A percentile compares a stretch with the other conserved stretches of the same genome.
Conservation (phyloP, 768 basidiomycete genomes). For the Xerocomus spinulosus region DNA sequence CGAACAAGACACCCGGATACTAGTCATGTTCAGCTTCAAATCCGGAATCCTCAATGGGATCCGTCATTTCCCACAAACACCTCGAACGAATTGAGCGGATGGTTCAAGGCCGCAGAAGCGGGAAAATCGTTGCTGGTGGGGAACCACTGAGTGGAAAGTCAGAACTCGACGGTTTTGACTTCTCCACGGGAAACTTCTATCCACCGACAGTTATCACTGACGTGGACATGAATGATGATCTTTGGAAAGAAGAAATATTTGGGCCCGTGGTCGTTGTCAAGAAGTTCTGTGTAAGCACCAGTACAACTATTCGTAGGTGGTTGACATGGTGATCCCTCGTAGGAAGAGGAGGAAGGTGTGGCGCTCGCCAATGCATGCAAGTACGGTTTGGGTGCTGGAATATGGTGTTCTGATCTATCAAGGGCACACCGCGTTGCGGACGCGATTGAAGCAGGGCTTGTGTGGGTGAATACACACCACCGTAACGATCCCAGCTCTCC, state of each 20-base stretch:
- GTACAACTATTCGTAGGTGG: background rate
- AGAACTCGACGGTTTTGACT: slow-evolving; percentile 64
- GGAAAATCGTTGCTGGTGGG: slow-evolving; percentile 60
- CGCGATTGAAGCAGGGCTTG: slow-evolving; percentile 67
- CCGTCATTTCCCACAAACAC: slow-evolving; percentile 65
- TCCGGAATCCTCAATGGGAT: slow-evolving; percentile 70
- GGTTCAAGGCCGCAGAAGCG: slow-evolving; percentile 42
- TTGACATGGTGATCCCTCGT: background rate
- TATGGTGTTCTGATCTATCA: slow-evolving; percentile 76
- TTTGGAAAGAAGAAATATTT: slow-evolving; percentile 84
- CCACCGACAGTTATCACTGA: slow-evolving; percentile 72
- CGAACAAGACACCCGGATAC: background rate
- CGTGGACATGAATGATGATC: slow-evolving; percentile 50
- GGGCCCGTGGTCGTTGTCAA: slow-evolving; percentile 79
- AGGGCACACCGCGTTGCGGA: slow-evolving; percentile 71
- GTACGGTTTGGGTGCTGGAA: slow-evolving; percentile 76
- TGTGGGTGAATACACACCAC: slow-evolving; percentile 89
- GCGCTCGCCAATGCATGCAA: slow-evolving; percentile 67
- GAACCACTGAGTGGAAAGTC: slow-evolving; percentile 58
- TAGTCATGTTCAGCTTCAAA: slow-evolving; percentile 51
- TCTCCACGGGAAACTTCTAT: slow-evolving; percentile 70
- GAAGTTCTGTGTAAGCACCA: slow-evolving; percentile 43
- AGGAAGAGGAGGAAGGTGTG: slow-evolving; percentile 65
- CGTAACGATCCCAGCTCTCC: slow-evolving; percentile 87
- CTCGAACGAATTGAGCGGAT: slow-evolving; percentile 61